phyloP scores from a whole-genome alignment of 345 rosid species.

The Salix caprea region DNA sequence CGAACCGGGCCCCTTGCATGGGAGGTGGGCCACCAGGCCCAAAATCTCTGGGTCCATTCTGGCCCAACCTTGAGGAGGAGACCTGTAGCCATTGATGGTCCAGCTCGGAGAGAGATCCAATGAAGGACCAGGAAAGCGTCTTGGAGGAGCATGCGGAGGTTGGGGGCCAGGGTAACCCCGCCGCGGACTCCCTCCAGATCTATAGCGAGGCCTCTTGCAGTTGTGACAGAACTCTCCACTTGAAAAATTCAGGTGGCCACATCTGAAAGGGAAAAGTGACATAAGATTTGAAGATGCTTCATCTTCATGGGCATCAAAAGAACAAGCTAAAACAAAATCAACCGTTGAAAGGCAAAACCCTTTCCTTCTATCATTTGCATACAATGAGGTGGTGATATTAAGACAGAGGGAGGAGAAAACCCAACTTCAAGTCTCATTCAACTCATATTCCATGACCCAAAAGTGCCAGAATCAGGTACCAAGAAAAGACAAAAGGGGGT shows the following conservation, averaged over 20 bases:
- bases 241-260: constrained; percentile 81
- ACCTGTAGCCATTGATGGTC: constrained; percentile 57
- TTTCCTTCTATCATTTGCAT: not conserved
- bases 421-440: not conserved
- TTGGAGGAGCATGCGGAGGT: constrained; percentile 39
- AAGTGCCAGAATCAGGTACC: not conserved
- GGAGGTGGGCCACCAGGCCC: constrained; percentile 46
- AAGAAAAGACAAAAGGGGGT: not conserved
- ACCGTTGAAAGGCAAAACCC: not conserved
- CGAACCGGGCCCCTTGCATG: constrained; percentile 60
- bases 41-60: constrained; percentile 58
- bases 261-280: constrained; percentile 40
- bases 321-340: not conserved
- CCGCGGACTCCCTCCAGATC: constrained; percentile 58
- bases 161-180: constrained; percentile 50
- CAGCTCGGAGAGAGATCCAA: constrained; percentile 59
- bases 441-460: not conserved
- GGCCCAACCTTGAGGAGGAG: constrained; percentile 69
- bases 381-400: too few relatives aligned
- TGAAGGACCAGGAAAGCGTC: constrained; percentile 60
- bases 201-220: constrained; percentile 63
- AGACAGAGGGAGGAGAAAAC: too few relatives aligned
- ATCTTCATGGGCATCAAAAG: not conserved
- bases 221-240: constrained; percentile 69
- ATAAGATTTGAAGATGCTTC: not conserved